Base-by-base conservation (phyloP, 345 rosid species). In the Mercurialis annua region DNA sequence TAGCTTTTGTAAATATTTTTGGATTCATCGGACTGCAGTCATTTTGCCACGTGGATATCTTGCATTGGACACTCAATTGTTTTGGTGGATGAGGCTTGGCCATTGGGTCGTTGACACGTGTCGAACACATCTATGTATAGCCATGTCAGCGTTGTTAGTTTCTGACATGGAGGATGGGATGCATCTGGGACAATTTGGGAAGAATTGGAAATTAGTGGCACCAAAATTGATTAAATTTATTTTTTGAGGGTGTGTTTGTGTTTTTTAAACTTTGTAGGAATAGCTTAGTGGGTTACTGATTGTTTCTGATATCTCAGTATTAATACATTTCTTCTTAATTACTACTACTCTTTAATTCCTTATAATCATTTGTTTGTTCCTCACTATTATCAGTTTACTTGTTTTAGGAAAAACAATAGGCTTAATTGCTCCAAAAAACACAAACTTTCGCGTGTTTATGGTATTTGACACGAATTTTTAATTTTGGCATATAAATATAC, bases 1-100 rank as follows among this genome's bases (percentile, higher is more conserved):
- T 14, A 36, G 6, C 5, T 6, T 42, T 46, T 67, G 64, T 67
- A 57, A 20, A 67, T 67, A 67, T 43, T 46, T 51, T 57, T 67
- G 44, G 17, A 47, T n/a, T n/a, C 0, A 40, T 60, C 31, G 16
- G n/a, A 26, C 17, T 29, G n/a, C n/a, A n/a, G 1, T 2, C 31
- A 12, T 18, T 64, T 64, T 2, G 10, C 55, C 66, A 62, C 10
- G 24, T 62, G 36, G 17, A 17, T 6, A 12, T 15, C 17, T 16
- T 14, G 8, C 31, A 40, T 16, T 61, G 65, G 33, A 23, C 43
- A 8, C 20, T 34, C 24, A 38, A 36, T 10, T 1, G 44, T 40
- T 9, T 16, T 26, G 1, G 44, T 60, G 17, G 49, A 23, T 8
- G 3, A 15, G 63, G 17, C 7, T 9, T 1, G 21, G 47, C 3